phyloP scores from a whole-genome alignment of 2,329 filamentous ascomycete genomes.

The Falciphora oryzae region DNA sequence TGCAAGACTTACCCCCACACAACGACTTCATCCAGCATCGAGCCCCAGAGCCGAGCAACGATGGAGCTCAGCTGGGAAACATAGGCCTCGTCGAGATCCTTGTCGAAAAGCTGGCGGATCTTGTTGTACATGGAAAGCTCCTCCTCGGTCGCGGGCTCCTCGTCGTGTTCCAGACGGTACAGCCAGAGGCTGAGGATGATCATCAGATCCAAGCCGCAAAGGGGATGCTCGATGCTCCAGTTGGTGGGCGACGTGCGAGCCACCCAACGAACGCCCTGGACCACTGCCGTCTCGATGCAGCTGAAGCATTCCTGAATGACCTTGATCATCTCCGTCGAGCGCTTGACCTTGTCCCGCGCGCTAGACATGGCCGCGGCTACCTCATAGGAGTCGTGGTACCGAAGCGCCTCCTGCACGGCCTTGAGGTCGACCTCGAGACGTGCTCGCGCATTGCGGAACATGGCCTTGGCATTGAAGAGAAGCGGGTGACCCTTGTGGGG shows the following conservation, averaged over 20 bases:
- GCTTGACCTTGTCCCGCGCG: slow-evolving; percentile 87
- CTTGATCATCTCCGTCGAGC: slow-evolving; percentile 96
- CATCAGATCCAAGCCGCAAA: slow-evolving; percentile 95
- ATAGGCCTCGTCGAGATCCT: slow-evolving; percentile 78
- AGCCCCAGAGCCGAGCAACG: slow-evolving; percentile 91
- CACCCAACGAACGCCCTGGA: slow-evolving; percentile 95
- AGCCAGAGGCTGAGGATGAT: slow-evolving; percentile 97
- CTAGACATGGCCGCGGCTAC: slow-evolving; percentile 95
- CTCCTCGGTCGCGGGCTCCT: slow-evolving; percentile 79
- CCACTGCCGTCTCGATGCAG: slow-evolving; percentile 91
- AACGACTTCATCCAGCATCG: slow-evolving; percentile 96
- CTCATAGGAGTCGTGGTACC: slow-evolving; percentile 96
- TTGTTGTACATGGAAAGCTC: slow-evolving; percentile 90
- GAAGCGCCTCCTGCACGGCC: slow-evolving; percentile 88
- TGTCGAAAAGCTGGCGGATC: slow-evolving; percentile 82
- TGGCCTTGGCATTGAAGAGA: slow-evolving; percentile 96
- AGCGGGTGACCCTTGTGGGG: slow-evolving; percentile 94
- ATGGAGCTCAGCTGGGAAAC: slow-evolving; percentile 87
- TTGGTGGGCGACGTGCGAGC: slow-evolving; percentile 96
- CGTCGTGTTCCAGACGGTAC: slow-evolving; percentile 98
- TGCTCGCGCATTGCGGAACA: slow-evolving; percentile 90
- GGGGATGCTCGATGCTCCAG: slow-evolving; percentile 97
- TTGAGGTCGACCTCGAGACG: slow-evolving; percentile 94
- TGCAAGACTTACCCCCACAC: slow-evolving; percentile 85
- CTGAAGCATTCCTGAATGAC: slow-evolving; percentile 97